These are phyloP conservation scores for Strobilomyces dryophilus DNA, from an alignment of 768 basidiomycete genomes.

Conservation along the genomic window DNA sequence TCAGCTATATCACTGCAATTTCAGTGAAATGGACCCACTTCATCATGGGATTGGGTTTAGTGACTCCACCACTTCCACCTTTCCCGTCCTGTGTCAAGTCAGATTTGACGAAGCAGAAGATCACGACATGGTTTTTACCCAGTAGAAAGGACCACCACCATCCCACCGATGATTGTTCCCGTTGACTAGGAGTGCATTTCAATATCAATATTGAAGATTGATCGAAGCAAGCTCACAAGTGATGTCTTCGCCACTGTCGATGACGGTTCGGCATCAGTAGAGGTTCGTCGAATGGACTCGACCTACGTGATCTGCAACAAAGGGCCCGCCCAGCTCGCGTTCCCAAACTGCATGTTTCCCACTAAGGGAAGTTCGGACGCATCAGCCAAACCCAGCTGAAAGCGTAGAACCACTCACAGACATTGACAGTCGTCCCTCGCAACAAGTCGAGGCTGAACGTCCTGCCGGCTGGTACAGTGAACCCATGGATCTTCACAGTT, in stretches of 20 bases:
- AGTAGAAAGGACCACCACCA: constrained; percentile 41
- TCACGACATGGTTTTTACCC: constrained; percentile 27
- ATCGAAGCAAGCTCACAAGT: constrained; percentile 37
- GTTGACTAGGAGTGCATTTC: constrained; percentile 24
- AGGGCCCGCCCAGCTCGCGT: constrained; percentile 48
- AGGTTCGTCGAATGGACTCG: background rate
- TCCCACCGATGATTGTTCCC: constrained; percentile 40
- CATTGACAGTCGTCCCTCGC: constrained; percentile 51
- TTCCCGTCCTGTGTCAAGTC: constrained; percentile 22
- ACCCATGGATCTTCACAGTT: constrained; percentile 52
- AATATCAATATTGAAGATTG: background rate
- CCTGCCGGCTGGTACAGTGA: constrained; percentile 54
- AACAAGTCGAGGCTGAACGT: constrained; percentile 45
- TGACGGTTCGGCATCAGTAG: background rate
- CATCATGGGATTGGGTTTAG: constrained; percentile 39
- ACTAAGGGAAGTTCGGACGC: constrained; percentile 28
- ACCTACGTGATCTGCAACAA: constrained; percentile 48
- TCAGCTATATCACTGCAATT: background rate
- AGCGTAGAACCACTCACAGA: constrained; percentile 39
- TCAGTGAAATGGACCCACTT: constrained; percentile 18
- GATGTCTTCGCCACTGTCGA: constrained; percentile 42
- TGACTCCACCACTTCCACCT: constrained; percentile 10
- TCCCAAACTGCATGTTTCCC: constrained; percentile 57
- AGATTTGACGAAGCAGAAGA: background rate
- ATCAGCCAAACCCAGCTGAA: background rate